phyloP scores from a whole-genome alignment of 805 yeast species.

The Saccharomycopsis capsularis region DNA sequence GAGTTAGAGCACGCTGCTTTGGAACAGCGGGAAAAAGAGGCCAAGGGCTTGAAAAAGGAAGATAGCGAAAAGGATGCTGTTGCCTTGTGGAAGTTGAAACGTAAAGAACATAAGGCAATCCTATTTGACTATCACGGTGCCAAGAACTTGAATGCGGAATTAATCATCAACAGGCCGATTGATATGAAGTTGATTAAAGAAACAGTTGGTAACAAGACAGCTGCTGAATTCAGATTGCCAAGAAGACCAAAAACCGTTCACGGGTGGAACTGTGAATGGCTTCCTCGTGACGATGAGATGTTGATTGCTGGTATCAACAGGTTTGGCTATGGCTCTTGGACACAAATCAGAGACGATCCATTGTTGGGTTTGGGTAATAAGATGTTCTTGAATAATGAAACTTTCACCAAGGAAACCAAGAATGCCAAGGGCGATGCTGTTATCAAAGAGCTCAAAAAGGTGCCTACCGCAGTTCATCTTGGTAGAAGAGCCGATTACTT shows the following conservation, averaged over 20 bases:
- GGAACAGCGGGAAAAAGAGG: conserved; percentile 44
- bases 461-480: conserved; percentile 88
- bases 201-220: conserved; percentile 45
- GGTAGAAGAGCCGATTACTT: conserved; percentile 89
- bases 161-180: conserved; percentile 73
- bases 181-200: conserved; percentile 66
- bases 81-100: conserved; percentile 52
- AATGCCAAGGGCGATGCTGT: conserved; percentile 19
- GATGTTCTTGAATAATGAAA: conserved; percentile 50
- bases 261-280: conserved; percentile 92
- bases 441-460: conserved; percentile 45
- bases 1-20: conserved; percentile 54
- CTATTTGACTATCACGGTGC: conserved; percentile 84
- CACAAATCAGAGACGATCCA: conserved; percentile 92
- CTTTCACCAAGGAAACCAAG: conserved; percentile 31
- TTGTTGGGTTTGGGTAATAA: conserved; percentile 78
- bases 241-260: conserved; percentile 70
- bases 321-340: conserved; percentile 96
- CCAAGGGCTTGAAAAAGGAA: conserved; percentile 29
- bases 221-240: conserved; percentile 52
- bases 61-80: conserved; percentile 37
- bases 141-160: conserved; percentile 84
- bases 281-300: conserved; percentile 74
- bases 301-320: conserved; percentile 79
- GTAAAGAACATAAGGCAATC: conserved; percentile 84